Percentiles rank a stretch among this genome's conserved stretches.
Evolutionary conservation across 164 flowering plant genomes (phyloP).

Genomic region (Taxillus chinensis): DNA sequence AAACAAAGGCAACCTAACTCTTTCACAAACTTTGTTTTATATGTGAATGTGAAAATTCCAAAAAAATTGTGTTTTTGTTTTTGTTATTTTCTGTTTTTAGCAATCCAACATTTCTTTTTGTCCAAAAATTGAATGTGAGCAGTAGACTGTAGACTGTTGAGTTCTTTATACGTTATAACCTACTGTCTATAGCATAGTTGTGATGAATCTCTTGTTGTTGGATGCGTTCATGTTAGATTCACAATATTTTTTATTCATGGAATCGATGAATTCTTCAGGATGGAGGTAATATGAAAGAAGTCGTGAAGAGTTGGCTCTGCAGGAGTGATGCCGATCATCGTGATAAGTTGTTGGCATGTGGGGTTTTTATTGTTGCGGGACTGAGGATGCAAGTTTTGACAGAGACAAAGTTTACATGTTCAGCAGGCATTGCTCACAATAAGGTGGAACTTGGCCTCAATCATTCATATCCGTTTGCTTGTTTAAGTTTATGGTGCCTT

Average conservation of each 20-base stretch:
- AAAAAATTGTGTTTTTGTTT: no score
- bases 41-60: no score
- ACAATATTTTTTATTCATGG: not conserved
- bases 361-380: constrained; percentile 78
- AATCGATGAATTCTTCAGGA: constrained; percentile 26
- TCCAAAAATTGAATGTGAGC: no score
- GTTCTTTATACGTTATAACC: no score
- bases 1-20: no score
- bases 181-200: no score
- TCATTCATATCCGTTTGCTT: not conserved
- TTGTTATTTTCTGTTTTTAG: no score
- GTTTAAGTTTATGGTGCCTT: not conserved
- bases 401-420: constrained; percentile 88
- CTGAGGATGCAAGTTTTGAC: constrained; percentile 71
- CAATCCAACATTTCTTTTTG: no score
- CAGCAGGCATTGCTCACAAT: constrained; percentile 97
- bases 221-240: not conserved
- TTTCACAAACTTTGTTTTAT: no score
- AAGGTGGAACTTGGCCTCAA: constrained; percentile 39
- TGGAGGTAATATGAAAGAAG: constrained; percentile 28
- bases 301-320: constrained; percentile 63
- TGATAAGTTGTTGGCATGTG: constrained; percentile 89
- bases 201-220: not conserved
- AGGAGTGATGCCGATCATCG: constrained; percentile 52
- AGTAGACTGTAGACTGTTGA: no score